Base-by-base conservation (phyloP, 345 rosid species). In the Angophora floribunda region DNA sequence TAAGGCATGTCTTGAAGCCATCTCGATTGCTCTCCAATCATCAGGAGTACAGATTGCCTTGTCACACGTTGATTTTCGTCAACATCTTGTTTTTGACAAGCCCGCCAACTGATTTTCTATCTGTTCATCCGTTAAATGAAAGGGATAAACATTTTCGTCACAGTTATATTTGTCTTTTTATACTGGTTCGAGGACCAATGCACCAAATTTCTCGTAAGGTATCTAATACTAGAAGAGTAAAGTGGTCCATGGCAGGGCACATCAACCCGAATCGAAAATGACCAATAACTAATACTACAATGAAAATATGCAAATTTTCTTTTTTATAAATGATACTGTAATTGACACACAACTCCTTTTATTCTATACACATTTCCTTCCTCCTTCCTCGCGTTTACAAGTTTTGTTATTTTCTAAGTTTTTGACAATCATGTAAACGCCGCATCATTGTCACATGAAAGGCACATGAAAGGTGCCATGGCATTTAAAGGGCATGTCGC, bases 41-140 rank as follows among this genome's bases (percentile, higher is more conserved):
- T n/a, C 32, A 0, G 36, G 15, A 63, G 7, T 30, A 30, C 36
- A n/a, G 16, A 13, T n/a, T 8, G 17, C 70, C 9, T n/a, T 0
- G 36, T 9, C 6, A 36, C 36, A 13, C 0, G 36, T n/a, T 17
- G 17, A n/a, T 63, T 28, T 30, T 6, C 0, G 3, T n/a, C 75
- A 13, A 0, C 8, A 28, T n/a, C 75, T 63, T 36, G 41, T 36
- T 63, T n/a, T n/a, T n/a, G 32, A n/a, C 75, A n/a, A 13, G 75
- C 36, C 36, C 9, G 9, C 75, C n/a, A 13, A 13, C n/a, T n/a
- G 36, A 63, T 63, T 12, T 0, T 55, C 9, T 55, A 55, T 9
- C 13, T 55, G 61, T 55, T 55, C 13, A 22, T 55, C 28, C 28
- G 2, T 55, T 55, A 1, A 9, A 30, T 63, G 75, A 63, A n/a